Evolutionary conservation across 768 basidiomycete genomes (phyloP).

Genomic region (Pilatotrama ljubarskyi): DNA sequence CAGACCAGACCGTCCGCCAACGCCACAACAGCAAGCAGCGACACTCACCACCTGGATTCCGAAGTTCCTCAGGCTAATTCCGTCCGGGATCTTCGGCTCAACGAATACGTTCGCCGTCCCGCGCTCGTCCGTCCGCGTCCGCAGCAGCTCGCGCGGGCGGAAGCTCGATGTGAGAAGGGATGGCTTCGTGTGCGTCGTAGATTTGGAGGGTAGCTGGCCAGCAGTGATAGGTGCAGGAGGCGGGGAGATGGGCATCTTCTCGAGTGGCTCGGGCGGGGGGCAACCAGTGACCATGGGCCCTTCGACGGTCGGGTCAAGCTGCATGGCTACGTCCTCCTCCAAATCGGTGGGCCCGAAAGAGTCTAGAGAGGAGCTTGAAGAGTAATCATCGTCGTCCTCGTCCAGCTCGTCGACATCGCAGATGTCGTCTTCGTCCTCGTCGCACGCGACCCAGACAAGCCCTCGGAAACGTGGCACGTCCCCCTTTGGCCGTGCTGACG

Average conservation of each 20-base stretch:
- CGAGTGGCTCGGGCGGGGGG: conserved; percentile 9
- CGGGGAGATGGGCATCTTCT: conserved; percentile 9
- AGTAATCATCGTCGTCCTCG: conserved; percentile 32
- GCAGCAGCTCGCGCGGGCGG: conserved; percentile 40
- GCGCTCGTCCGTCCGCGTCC: conserved; percentile 22
- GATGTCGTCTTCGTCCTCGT: conserved; percentile 55
- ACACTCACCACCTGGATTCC: conserved; percentile 82
- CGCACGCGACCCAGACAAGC: conserved; percentile 79
- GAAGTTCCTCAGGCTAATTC: conserved; percentile 84
- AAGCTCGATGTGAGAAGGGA: conserved; percentile 53
- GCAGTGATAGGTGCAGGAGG: conserved; percentile 17
- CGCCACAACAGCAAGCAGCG: conserved; percentile 11
- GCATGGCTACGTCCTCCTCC: conserved; percentile 32
- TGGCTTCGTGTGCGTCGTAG: conserved; percentile 22
- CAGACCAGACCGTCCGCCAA: conserved; percentile 4
- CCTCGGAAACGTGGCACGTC: conserved; percentile 52
- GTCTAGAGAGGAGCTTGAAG: conserved; percentile 29
- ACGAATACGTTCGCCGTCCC: conserved; percentile 46
- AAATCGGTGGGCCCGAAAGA: conserved; percentile 30
- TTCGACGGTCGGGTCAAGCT: conserved; percentile 17
- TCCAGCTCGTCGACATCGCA: conserved; percentile 31
- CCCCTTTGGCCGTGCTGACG: conserved; percentile 31
- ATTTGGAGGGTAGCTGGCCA: conserved; percentile 14
- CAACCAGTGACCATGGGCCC: conserved; percentile 9
- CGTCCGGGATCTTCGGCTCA: conserved; percentile 72